Percentiles rank a stretch among this genome's conserved stretches.
These are phyloP conservation scores for Berkeleyomyces rouxiae DNA, from an alignment of 2,329 filamentous ascomycete genomes.

Conservation along the genomic window DNA sequence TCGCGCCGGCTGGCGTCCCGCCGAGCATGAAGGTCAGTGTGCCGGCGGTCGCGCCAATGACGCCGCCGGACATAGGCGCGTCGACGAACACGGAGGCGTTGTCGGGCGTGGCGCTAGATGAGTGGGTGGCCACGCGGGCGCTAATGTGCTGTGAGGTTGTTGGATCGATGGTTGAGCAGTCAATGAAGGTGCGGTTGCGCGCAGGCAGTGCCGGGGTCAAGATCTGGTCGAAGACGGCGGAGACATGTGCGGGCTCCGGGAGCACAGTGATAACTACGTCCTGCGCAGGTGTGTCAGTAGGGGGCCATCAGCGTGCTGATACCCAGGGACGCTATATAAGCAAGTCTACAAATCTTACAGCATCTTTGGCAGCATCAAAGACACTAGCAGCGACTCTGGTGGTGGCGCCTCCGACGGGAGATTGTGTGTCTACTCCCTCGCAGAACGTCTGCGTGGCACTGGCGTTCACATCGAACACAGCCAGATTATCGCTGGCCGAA, in stretches of 20 bases:
- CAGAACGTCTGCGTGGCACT: conserved; percentile 30
- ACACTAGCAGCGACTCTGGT: conserved; percentile 23
- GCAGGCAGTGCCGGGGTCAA: conserved; percentile 37
- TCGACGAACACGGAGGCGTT: conserved; percentile 50
- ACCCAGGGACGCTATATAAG: conserved; percentile 13
- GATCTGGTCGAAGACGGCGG: conserved; percentile 64
- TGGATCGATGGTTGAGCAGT: conserved; percentile 93
- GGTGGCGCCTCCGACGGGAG: conserved; percentile 28
- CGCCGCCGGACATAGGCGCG: conserved; percentile 91
- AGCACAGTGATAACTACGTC: conserved; percentile 77
- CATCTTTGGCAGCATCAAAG: conserved; percentile 32
- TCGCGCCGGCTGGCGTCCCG: conserved; percentile 30
- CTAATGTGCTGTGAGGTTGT: conserved; percentile 67
- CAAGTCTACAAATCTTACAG: conserved; percentile 26
- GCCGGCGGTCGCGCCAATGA: conserved; percentile 74
- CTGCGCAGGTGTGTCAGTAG: conserved; percentile 28
- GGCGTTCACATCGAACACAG: conserved; percentile 40
- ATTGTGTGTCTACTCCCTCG: conserved; percentile 27
- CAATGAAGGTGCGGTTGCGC: conserved; percentile 67
- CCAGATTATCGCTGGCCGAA: conserved; percentile 31
- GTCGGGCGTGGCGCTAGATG: conserved; percentile 16
- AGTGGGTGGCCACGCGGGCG: conserved; percentile 43
- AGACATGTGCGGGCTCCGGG: conserved; percentile 77
- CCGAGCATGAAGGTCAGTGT: conserved; percentile 96
- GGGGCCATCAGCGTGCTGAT: neutral